Percentiles rank a stretch among this genome's conserved stretches.
phyloP scores from a whole-genome alignment of 257 asterid species.

The Ballota nigra region DNA sequence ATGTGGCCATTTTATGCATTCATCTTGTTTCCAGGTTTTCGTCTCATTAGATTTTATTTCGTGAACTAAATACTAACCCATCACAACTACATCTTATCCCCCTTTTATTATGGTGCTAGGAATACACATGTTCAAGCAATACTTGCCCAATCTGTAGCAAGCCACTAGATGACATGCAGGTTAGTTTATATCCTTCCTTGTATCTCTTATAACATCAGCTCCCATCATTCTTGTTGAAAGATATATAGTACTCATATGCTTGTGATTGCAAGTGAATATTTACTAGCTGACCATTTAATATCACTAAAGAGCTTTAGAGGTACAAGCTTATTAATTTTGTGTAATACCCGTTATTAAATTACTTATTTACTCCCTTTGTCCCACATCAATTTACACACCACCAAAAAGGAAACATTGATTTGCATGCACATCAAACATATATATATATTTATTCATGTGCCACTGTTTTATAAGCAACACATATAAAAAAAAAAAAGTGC shows the following conservation, averaged over 20 bases:
- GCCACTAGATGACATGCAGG: constrained; percentile 93
- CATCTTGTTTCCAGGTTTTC: constrained; percentile 78
- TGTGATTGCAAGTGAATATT: constrained; percentile 6
- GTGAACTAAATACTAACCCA: background rate
- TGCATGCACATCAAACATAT: too few relatives aligned
- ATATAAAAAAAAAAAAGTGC: too few relatives aligned
- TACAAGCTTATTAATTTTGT: background rate
- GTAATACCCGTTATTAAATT: too few relatives aligned
- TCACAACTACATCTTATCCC: constrained; percentile 14
- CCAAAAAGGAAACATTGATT: too few relatives aligned
- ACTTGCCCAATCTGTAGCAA: constrained; percentile 92
- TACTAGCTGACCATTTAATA: background rate
- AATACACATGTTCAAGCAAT: constrained; percentile 70
- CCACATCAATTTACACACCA: too few relatives aligned
- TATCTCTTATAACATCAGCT: background rate
- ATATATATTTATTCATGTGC: too few relatives aligned
- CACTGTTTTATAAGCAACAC: too few relatives aligned
- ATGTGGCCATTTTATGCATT: constrained; percentile 93
- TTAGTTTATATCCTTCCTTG: constrained; percentile 34
- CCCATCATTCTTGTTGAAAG: background rate
- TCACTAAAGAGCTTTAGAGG: background rate
- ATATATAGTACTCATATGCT: background rate
- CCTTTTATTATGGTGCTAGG: constrained; percentile 43
- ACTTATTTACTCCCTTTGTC: too few relatives aligned
- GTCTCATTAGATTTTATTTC: constrained; percentile 1